Base-by-base conservation (phyloP, 495 filamentous ascomycete genomes). In the Tirmania nivea region DNA sequence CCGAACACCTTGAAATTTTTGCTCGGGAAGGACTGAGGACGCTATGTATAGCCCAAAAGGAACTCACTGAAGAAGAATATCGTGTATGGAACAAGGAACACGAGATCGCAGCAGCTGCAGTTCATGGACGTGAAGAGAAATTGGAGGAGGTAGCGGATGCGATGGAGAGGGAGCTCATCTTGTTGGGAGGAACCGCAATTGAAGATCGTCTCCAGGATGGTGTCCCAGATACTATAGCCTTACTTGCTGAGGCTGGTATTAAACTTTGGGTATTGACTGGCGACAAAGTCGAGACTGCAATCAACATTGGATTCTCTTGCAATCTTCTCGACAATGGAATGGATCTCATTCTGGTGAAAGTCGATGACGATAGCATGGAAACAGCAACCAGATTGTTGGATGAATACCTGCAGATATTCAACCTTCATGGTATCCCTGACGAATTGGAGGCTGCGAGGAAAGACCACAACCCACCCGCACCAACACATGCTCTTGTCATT, bases 191-290 rank as follows among this genome's bases (percentile, higher is more conserved):
- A 19, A 99, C 92, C 48, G 92, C 92, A 36, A 99, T 99, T 61
- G 92, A 99, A 66, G 92, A 99, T 72, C 78, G 88, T 65, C 72
- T 99, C 47, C 92, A 99, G 67, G 90, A 96, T 59, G 92, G 90
- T 57, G 92, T 99, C 12, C 92, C 92, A 10, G 92, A 95, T 60
- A 89, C 92, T 2, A 99, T 99, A 59, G 84, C 83, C 53, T 69
- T 99, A 50, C 78, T 99, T 52, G 89, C 81, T 39, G 80, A 86
- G 55, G 92, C 92, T 50, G 92, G 92, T 56, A 95, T 99, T 68
- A 99, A 99, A 65, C 77, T 99, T n/a, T 99, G 92, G 92, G 92
- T 99, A 54, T 70, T 99, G 48, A 99, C 92, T 35, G 92, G 92
- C 53, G 92, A 99, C 71, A 99, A 95, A 69, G 89, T 96, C 49